A percentile compares a stretch with the other conserved stretches of the same genome.
These are phyloP conservation scores for Closterium sp. DNA, from an alignment of 139 green algal species.

Conservation along the genomic window DNA sequence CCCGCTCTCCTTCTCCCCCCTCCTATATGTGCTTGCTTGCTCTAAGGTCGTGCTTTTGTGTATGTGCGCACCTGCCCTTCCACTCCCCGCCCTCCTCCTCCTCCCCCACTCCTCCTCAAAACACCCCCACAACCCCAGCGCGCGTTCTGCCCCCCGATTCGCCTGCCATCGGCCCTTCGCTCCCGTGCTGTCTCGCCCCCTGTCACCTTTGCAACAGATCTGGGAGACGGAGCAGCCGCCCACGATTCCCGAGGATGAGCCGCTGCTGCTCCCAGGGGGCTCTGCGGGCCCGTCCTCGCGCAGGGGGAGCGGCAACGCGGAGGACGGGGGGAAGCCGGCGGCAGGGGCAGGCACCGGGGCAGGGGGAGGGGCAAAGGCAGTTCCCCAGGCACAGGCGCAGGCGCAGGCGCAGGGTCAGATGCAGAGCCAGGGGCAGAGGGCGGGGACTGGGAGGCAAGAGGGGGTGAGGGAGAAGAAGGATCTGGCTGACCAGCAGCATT, in stretches of 20 bases:
- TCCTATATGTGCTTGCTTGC: background rate
- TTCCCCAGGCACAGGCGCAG: background rate
- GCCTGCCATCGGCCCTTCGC: too few relatives aligned
- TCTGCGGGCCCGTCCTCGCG: background rate
- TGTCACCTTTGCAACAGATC: background rate
- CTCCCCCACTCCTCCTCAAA: background rate
- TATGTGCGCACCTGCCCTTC: too few relatives aligned
- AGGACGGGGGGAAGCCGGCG: background rate
- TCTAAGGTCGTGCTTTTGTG: too few relatives aligned
- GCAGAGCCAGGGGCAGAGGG: background rate
- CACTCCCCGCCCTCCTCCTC: background rate
- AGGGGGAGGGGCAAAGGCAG: background rate
- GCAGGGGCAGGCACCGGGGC: background rate
- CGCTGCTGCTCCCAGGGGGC: background rate
- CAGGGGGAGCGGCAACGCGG: background rate
- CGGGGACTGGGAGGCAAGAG: background rate
- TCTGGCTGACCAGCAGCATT: background rate
- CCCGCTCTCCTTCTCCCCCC: background rate
- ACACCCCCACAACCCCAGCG: too few relatives aligned
- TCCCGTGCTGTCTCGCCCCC: background rate
- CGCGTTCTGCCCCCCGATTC: too few relatives aligned
- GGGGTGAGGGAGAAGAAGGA: background rate
- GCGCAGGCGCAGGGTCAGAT: background rate
- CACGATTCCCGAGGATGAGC: background rate
- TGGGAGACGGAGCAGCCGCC: background rate